Evolutionary conservation across 2,329 filamentous ascomycete species (phyloP).

Genomic region (Colletotrichum destructivum): DNA sequence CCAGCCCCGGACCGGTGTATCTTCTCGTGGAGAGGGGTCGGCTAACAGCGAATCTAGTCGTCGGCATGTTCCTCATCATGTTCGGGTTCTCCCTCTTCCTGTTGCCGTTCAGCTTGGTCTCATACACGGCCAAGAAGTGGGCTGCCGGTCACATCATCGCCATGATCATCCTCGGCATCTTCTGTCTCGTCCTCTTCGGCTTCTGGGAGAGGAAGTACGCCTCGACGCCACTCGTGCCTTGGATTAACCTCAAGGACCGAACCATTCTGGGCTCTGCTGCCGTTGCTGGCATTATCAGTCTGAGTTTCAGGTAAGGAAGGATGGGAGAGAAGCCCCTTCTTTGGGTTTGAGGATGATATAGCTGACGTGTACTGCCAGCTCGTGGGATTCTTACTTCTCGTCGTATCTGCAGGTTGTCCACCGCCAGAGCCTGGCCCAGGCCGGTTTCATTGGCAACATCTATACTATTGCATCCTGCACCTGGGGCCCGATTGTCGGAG

Average conservation of each 20-base stretch:
- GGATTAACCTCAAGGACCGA: constrained; percentile 53
- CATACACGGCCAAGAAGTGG: constrained; percentile 58
- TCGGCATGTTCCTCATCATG: constrained; percentile 66
- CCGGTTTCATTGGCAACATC: constrained; percentile 51
- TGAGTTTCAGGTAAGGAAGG: constrained; percentile 56
- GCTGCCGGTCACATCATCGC: constrained; percentile 59
- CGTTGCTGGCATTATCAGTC: constrained; percentile 59
- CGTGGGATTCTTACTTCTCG: constrained; percentile 52
- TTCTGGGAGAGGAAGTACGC: constrained; percentile 62
- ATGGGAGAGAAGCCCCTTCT: constrained; percentile 23
- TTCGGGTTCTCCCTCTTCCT: constrained; percentile 67
- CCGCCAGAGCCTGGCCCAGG: constrained; percentile 46
- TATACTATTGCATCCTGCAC: constrained; percentile 57
- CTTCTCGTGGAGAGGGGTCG: constrained; percentile 45
- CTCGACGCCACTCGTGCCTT: constrained; percentile 63
- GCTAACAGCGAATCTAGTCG: constrained; percentile 41
- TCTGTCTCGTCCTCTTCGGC: constrained; percentile 28
- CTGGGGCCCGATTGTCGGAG: constrained; percentile 54
- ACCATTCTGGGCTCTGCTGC: constrained; percentile 46
- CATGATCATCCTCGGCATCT: constrained; percentile 51
- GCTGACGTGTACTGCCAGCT: constrained; percentile 43
- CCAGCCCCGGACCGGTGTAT: too few species aligned
- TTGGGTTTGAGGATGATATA: constrained; percentile 24
- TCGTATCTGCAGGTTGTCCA: constrained; percentile 59
- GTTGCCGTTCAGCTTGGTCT: constrained; percentile 70